A percentile compares a stretch with the other conserved stretches of the same genome.
Conservation (phyloP, 192 early-diverging fungal genomes). For the Coemansia umbellata region DNA sequence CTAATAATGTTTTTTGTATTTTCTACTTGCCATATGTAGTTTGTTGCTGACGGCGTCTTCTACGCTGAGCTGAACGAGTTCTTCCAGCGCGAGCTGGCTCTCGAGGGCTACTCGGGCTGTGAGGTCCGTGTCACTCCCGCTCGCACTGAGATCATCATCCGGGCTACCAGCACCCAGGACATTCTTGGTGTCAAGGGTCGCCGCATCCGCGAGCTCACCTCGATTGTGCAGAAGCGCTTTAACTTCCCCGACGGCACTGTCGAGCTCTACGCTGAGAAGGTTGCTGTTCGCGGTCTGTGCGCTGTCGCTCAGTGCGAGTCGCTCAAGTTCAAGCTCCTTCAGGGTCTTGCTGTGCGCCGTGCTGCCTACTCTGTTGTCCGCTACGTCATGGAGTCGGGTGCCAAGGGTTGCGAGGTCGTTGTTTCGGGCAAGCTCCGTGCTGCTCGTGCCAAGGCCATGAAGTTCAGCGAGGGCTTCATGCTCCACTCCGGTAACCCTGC, state of each 20-base stretch:
- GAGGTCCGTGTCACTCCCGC: conserved; percentile 99
- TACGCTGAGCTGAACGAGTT: conserved; percentile 99
- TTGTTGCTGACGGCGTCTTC: conserved; percentile 99
- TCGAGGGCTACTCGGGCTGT: conserved; percentile 98
- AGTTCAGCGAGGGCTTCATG: conserved; percentile 99
- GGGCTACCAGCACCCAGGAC: conserved; percentile 97
- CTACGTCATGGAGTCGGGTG: conserved; percentile 98
- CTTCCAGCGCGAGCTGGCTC: conserved; percentile 94
- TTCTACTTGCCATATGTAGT: no score
- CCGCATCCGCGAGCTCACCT: conserved; percentile 97
- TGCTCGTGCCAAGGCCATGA: conserved; percentile 99
- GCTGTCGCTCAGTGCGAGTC: conserved; percentile 99
- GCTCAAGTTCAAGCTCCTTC: conserved; percentile 95
- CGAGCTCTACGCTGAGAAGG: conserved; percentile 97
- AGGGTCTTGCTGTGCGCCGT: conserved; percentile 94
- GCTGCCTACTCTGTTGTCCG: conserved; percentile 98
- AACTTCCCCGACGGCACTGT: conserved; percentile 98
- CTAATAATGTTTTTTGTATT: no score
- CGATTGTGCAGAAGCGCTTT: conserved; percentile 99
- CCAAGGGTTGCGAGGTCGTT: conserved; percentile 99
- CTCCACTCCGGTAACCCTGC: conserved; percentile 99
- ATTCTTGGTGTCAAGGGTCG: conserved; percentile 98
- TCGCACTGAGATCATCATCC: conserved; percentile 99
- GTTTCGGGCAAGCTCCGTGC: conserved; percentile 99
- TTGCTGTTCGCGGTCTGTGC: conserved; percentile 94